These are phyloP conservation scores for Yamadazyma takamatsuzukensis DNA, from an alignment of 805 yeast genomes.

Conservation along the genomic window DNA sequence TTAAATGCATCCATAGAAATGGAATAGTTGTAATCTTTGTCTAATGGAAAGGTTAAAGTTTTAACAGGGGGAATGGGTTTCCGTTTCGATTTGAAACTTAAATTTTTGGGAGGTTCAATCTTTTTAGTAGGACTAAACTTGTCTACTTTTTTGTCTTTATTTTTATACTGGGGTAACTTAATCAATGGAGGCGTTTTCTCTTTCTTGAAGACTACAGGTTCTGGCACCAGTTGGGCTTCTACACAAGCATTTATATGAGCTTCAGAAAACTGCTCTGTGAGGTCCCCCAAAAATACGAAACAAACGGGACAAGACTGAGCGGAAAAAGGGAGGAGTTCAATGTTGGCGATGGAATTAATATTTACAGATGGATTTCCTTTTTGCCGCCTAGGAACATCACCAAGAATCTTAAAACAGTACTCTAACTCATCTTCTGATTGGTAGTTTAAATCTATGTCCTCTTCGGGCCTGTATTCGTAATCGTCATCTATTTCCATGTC, in stretches of 20 bases:
- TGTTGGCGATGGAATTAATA: conserved; percentile 6
- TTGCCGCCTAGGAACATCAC: conserved; percentile 7
- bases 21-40: conserved; percentile 21
- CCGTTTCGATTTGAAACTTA: conserved; percentile 12
- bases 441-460: conserved; percentile 13
- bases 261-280: conserved; percentile 4
- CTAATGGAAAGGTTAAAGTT: conserved; percentile 39
- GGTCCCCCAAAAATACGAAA: conserved; percentile 8
- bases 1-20: conserved; percentile 67
- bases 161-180: conserved; percentile 8
- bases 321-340: conserved; percentile 5
- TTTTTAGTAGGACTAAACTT: conserved; percentile 6
- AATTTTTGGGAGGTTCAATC: conserved; percentile 14
- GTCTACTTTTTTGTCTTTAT: conserved; percentile 3
- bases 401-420: conserved; percentile 9
- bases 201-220: conserved; percentile 2
- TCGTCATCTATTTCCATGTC: conserved; percentile 8
- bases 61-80: conserved; percentile 54
- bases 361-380: conserved; percentile 5
- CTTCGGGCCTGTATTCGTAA: conserved; percentile 6
- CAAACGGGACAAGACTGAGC: conserved; percentile 11
- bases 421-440: conserved; percentile 9
- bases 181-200: conserved; percentile 6
- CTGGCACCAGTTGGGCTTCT: conserved; percentile 5
- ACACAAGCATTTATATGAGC: conserved; percentile 10